Evolutionary conservation across 495 filamentous ascomycete species (phyloP).

Genomic region (Penicillium canariense): DNA sequence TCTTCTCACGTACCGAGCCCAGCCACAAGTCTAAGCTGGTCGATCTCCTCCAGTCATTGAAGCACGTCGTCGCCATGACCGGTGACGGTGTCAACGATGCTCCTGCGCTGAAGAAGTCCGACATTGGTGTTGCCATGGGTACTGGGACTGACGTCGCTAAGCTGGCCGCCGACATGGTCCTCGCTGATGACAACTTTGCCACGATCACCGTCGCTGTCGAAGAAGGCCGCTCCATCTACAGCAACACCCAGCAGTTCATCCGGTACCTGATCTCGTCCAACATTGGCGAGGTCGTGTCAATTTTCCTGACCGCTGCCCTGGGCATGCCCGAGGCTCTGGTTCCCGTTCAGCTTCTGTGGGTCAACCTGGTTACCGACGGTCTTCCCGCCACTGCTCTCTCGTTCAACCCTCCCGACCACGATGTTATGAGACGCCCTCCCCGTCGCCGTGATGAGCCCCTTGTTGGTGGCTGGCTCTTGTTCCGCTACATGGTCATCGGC

Average conservation of each 20-base stretch:
- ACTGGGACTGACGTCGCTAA: conserved; percentile 97
- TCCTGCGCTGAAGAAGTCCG: conserved; percentile 95
- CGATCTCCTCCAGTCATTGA: conserved; percentile 87
- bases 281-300: conserved; percentile 98
- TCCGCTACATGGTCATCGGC: conserved; percentile 96
- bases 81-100: conserved; percentile 99
- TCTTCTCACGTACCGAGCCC: conserved; percentile 98
- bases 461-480: conserved; percentile 93
- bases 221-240: conserved; percentile 97
- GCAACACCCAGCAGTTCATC: conserved; percentile 99
- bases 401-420: conserved; percentile 96
- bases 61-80: conserved; percentile 98
- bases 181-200: conserved; percentile 98
- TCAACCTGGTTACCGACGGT: conserved; percentile 98
- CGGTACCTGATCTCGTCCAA: conserved; percentile 98
- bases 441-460: conserved; percentile 88
- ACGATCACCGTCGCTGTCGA: conserved; percentile 96
- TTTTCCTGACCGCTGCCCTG: conserved; percentile 94
- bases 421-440: conserved; percentile 92
- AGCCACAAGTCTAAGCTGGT: conserved; percentile 94
- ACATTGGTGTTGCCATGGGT: conserved; percentile 99
- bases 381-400: conserved; percentile 94
- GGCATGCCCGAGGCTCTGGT: conserved; percentile 98
- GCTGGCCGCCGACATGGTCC: conserved; percentile 96
- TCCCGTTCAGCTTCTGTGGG: conserved; percentile 97